Conservation (phyloP, 169 alveolate species). For the Condylostoma magnum region DNA sequence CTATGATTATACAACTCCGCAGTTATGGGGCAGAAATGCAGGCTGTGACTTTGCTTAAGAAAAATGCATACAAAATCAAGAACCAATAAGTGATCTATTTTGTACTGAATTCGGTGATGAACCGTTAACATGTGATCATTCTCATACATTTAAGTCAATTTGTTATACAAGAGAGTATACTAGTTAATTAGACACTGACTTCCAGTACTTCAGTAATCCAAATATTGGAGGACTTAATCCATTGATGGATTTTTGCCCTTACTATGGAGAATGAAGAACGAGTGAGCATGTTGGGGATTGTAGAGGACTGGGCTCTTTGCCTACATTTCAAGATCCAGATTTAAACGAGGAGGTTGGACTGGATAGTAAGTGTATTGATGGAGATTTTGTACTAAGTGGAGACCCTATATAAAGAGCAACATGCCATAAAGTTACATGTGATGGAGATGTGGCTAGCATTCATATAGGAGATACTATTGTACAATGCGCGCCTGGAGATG, state of each 20-base stretch:
- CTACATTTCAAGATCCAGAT: neutral
- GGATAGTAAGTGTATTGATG: slow-evolving; percentile 18
- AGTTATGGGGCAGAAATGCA: neutral
- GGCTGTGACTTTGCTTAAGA: slow-evolving; percentile 10
- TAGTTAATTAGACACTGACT: neutral
- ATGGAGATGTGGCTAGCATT: neutral
- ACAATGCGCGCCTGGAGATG: slow-evolving; percentile 4
- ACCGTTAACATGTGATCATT: neutral
- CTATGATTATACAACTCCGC: neutral
- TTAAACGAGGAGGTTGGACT: slow-evolving; percentile 8
- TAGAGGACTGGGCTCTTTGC: neutral
- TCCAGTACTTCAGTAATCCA: neutral
- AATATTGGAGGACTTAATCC: neutral
- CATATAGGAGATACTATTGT: neutral
- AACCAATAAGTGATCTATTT: neutral
- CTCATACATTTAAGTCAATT: neutral
- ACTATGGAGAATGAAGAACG: neutral
- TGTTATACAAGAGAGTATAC: neutral
- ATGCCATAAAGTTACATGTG: slow-evolving; percentile 20
- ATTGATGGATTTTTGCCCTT: slow-evolving; percentile 23
- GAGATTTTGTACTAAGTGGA: neutral
- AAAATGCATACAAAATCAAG: neutral
- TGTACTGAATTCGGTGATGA: neutral
- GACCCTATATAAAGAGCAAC: neutral
- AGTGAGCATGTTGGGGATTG: neutral